These are phyloP conservation scores for Diaporthe citrichinensis DNA, from an alignment of 2,329 filamentous ascomycete species.

Conservation along the genomic window DNA sequence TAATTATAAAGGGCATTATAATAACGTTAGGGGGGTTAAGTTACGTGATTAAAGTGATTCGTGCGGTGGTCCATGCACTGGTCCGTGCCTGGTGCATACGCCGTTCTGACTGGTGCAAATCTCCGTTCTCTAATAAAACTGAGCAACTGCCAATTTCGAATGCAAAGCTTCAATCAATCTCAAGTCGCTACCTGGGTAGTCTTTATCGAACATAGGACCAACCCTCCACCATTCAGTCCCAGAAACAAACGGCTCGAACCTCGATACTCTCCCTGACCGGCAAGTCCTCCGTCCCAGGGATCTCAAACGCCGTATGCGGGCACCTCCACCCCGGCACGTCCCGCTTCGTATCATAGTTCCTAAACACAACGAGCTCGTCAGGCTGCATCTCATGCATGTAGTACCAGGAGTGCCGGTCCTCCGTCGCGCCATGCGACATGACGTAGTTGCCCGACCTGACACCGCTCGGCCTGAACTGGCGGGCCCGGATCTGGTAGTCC, in stretches of 20 bases:
- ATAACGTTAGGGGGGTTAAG: no score
- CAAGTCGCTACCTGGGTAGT: neutral
- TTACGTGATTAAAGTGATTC: no score
- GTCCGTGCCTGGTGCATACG: no score
- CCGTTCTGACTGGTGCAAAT: no score
- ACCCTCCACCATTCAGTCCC: neutral
- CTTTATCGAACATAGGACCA: no score
- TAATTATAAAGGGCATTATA: no score
- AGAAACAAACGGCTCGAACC: constrained; percentile 10
- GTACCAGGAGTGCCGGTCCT: constrained; percentile 57
- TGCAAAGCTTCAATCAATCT: neutral
- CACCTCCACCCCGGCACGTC: constrained; percentile 34
- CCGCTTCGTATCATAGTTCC: constrained; percentile 69
- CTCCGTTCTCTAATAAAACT: no score
- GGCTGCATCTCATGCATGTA: constrained; percentile 66
- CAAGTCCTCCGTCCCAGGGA: neutral
- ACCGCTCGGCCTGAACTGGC: constrained; percentile 51
- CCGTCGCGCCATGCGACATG: neutral
- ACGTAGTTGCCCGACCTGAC: constrained; percentile 37
- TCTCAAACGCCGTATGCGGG: constrained; percentile 47
- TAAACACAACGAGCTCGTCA: constrained; percentile 70
- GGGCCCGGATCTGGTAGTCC: constrained; percentile 55
- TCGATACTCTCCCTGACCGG: constrained; percentile 32
- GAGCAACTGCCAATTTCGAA: neutral
- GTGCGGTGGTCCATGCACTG: no score